Evolutionary conservation across 1,284 basidiomycete species (phyloP).

Genomic region (Takashimella tepidaria): DNA sequence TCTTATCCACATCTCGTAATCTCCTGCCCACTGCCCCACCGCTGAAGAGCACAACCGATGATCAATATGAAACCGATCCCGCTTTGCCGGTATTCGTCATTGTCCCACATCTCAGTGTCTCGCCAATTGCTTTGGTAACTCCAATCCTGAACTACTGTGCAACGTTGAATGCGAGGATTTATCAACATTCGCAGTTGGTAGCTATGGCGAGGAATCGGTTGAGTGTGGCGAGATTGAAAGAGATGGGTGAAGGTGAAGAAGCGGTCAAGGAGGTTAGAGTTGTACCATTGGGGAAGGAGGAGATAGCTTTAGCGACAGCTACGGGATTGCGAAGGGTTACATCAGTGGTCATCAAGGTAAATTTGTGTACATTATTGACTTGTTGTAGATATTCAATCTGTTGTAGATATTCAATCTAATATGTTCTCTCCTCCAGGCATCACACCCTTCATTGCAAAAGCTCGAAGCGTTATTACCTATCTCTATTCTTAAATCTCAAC

Average conservation of each 20-base stretch:
- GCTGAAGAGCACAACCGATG: background rate
- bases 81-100: conserved; percentile 29
- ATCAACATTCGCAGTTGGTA: conserved; percentile 29
- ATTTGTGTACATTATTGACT: conserved; percentile 17
- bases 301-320: conserved; percentile 58
- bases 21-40: conserved; percentile 31
- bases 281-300: conserved; percentile 67
- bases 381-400: too few species aligned
- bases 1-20: background rate
- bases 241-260: conserved; percentile 11
- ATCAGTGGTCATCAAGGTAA: conserved; percentile 60
- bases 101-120: conserved; percentile 36
- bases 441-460: conserved; percentile 25
- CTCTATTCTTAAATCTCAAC: conserved; percentile 32
- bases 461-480: conserved; percentile 30
- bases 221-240: conserved; percentile 16
- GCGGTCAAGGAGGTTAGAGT: conserved; percentile 51
- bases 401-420: too few species aligned
- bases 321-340: conserved; percentile 66
- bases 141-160: conserved; percentile 39
- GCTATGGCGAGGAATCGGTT: background rate
- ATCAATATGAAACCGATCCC: background rate
- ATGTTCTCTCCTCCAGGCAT: conserved; percentile 14
- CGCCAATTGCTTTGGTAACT: conserved; percentile 33
- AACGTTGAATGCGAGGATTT: conserved; percentile 40